Base-by-base conservation (phyloP, 208 protist species). In the Trypanosomatidae sp. region DNA sequence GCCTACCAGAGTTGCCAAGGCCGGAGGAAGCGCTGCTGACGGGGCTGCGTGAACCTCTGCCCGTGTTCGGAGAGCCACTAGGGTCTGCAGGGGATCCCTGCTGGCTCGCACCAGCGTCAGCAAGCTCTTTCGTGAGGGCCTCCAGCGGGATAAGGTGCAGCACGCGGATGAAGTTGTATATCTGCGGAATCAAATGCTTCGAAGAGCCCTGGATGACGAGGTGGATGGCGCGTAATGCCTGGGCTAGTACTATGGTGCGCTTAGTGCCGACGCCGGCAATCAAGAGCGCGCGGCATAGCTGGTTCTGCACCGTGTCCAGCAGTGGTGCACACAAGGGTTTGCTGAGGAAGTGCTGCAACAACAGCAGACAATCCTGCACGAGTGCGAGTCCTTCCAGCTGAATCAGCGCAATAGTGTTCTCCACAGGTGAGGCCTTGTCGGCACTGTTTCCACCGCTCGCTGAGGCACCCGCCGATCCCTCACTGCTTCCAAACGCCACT, bases 161-260 rank as follows among this genome's bases (percentile, higher is more conserved):
- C n/a, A 86, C 86, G 28, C 83, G 81, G 17, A 98, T 73, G 72
- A 98, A 97, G 69, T 81, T 86, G 70, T 89, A 91, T 5, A 90
- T 83, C 70, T 98, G 94, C 39, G 91, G 91, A 41, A 92, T 83
- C 56, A 97, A 73, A 62, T 74, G 67, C 43, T 70, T 59, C n/a
- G 84, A 81, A 4, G 81, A 85, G 41, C 70, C 66, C 67, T 88
- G 76, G 25, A 87, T 76, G 15, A 91, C 81, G 62, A 95, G 72
- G 69, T 97, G 91, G 28, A 95, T 77, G 25, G 88, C 93, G 56
- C 87, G 90, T 66, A 97, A 73, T 49, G 95, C 83, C 80, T 93
- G 91, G 65, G 91, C 86, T 44, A 96, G 81, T 30, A 98, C 84
- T n/a, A 95, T 84, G 19, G 89, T 74, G 55, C 94, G 88, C 10